Conservation (phyloP, 148 eudicot genomes). For the Oxyria digyna region DNA sequence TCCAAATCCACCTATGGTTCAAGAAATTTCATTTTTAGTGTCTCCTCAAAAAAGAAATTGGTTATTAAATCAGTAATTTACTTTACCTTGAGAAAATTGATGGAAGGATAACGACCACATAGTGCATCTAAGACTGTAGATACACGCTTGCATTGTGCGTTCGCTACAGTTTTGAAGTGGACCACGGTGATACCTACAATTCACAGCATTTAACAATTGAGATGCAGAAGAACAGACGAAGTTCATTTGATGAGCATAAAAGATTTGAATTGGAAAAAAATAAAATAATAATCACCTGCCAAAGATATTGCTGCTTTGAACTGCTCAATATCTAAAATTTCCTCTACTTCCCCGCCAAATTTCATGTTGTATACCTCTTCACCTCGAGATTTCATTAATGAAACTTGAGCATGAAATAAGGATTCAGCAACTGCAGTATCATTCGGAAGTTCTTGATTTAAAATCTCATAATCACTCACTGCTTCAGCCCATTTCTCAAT, state of each 20-base stretch:
- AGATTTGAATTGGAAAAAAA: neutral
- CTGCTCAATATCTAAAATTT: constrained; percentile 49
- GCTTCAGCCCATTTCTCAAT: constrained; percentile 84
- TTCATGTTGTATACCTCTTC: constrained; percentile 71
- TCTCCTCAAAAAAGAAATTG: neutral
- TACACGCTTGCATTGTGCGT: constrained; percentile 45
- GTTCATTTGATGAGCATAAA: neutral
- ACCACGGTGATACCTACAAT: constrained; percentile 63
- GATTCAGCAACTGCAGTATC: constrained; percentile 78
- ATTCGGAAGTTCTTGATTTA: constrained; percentile 55
- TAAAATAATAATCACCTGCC: constrained; percentile 33
- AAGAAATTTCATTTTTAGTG: neutral
- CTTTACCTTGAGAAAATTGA: constrained; percentile 64
- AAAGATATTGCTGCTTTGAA: constrained; percentile 61
- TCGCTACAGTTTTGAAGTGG: constrained; percentile 35
- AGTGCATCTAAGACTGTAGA: constrained; percentile 43
- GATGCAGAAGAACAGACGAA: neutral
- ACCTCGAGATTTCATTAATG: constrained; percentile 65
- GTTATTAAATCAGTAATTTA: neutral
- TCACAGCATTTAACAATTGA: neutral
- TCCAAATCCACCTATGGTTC: constrained; percentile 61
- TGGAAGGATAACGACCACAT: constrained; percentile 54
- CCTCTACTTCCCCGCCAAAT: constrained; percentile 51
- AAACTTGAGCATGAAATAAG: constrained; percentile 73
- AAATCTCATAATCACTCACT: constrained; percentile 68